Percentiles rank a stretch among this genome's conserved stretches.
phyloP scores from a whole-genome alignment of 768 basidiomycete species.

The Amanita rubescens region DNA sequence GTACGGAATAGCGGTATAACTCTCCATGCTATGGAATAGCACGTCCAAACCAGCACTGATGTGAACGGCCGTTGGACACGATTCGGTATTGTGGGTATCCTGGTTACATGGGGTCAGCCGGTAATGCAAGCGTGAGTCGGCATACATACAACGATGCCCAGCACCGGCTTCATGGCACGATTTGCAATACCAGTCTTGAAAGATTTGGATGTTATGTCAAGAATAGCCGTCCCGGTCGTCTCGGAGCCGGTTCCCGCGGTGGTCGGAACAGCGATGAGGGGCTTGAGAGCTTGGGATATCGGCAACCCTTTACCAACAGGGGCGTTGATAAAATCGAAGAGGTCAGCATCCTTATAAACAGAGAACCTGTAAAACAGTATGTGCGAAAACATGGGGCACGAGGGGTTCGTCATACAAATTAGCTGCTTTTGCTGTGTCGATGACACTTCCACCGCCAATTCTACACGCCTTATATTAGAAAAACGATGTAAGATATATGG shows the following conservation, averaged over 20 bases:
- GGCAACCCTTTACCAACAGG: conserved; percentile 91
- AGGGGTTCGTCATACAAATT: conserved; percentile 52
- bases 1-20: conserved; percentile 89
- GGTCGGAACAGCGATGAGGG: conserved; percentile 77
- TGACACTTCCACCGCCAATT: conserved; percentile 90
- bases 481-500: neutral
- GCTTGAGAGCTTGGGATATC: conserved; percentile 63
- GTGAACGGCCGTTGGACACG: conserved; percentile 87
- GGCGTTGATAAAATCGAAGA: conserved; percentile 96
- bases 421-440: conserved; percentile 93
- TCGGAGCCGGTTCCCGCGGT: conserved; percentile 88
- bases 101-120: conserved; percentile 9
- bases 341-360: conserved; percentile 85
- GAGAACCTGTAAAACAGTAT: conserved; percentile 50
- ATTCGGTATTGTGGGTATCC: conserved; percentile 88
- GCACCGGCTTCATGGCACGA: conserved; percentile 81
- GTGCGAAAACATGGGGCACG: neutral
- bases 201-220: conserved; percentile 83
- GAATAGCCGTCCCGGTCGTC: conserved; percentile 91
- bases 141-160: conserved; percentile 65
- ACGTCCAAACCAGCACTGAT: conserved; percentile 95
- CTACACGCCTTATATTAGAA: conserved; percentile 27
- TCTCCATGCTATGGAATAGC: conserved; percentile 93
- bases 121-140: neutral
- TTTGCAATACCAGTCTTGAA: conserved; percentile 98